phyloP scores from a whole-genome alignment of 768 basidiomycete species.

The Lactarius akahatsu region DNA sequence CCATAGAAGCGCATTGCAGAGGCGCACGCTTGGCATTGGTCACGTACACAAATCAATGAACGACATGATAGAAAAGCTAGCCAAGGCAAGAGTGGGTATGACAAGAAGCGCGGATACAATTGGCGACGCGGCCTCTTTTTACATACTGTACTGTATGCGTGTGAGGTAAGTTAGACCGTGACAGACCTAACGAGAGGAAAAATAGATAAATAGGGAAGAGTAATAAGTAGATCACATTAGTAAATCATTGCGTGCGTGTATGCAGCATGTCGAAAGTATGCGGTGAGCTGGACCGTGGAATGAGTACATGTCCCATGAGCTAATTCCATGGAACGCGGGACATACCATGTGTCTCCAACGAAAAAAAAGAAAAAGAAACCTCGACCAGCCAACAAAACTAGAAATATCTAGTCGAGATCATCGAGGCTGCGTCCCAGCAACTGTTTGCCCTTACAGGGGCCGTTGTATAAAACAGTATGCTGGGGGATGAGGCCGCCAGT shows the following conservation, averaged over 20 bases:
- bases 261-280: background rate
- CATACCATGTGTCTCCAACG: background rate
- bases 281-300: background rate
- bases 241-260: background rate
- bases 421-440: background rate
- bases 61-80: background rate
- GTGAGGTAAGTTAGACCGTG: background rate
- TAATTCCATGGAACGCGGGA: background rate
- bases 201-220: background rate
- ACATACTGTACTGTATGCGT: background rate
- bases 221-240: background rate
- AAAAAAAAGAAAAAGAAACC: background rate
- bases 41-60: background rate
- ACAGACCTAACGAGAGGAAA: background rate
- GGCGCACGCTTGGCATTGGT: background rate
- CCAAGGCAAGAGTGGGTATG: background rate
- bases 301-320: background rate
- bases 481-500: conserved; percentile 29
- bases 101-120: background rate
- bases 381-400: background rate
- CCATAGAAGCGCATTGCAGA: background rate
- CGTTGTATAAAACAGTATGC: conserved; percentile 30
- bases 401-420: conserved; percentile 16
- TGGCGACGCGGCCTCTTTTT: background rate
- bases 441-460: conserved; percentile 25